Conservation (phyloP, 2,329 filamentous ascomycete species). For the Neurospora sp. region DNA sequence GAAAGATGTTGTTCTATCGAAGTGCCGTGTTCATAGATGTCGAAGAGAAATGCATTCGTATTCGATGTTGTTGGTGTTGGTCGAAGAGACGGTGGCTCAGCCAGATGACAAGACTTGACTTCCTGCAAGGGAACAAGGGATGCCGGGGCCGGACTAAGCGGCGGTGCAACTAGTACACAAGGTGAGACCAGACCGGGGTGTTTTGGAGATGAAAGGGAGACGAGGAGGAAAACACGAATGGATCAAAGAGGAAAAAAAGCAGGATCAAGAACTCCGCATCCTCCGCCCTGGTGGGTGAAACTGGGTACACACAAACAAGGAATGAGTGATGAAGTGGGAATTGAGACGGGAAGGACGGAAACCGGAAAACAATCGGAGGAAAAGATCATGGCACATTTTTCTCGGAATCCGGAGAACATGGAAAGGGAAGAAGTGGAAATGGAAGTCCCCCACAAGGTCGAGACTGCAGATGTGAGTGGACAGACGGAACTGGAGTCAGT, state of each 20-base stretch:
- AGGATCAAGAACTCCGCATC: neutral
- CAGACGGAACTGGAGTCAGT: neutral
- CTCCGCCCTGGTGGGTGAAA: neutral
- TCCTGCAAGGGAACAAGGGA: neutral
- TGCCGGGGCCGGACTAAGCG: neutral
- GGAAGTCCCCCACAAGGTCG: neutral
- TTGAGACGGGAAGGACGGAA: neutral
- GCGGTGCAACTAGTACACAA: neutral
- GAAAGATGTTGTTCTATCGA: neutral
- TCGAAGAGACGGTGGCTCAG: neutral
- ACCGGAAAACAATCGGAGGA: neutral
- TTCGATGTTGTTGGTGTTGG: slow-evolving; percentile 32
- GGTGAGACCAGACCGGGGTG: neutral
- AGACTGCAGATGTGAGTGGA: neutral
- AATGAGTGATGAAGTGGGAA: neutral
- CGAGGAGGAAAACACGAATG: neutral
- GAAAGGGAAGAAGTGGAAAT: neutral
- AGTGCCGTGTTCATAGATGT: neutral
- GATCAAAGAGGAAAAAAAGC: neutral
- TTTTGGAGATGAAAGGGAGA: neutral
- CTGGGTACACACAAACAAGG: neutral
- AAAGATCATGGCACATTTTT: neutral
- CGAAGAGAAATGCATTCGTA: slow-evolving; percentile 9
- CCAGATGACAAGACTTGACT: neutral
- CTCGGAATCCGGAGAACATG: neutral